phyloP scores from a whole-genome alignment of 148 eudicot genomes.

The Rhododendron vialii region DNA sequence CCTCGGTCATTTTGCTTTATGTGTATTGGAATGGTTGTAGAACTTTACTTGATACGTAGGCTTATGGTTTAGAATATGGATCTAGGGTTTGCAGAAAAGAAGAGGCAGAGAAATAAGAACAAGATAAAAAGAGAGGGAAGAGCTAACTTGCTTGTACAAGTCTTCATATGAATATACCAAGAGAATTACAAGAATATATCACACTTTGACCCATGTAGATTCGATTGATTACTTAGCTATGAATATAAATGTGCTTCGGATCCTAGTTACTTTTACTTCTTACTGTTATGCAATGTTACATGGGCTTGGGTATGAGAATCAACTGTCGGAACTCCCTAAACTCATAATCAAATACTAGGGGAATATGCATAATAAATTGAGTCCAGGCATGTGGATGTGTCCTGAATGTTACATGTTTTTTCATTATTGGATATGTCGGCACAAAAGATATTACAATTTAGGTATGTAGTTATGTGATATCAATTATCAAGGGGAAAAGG shows the following conservation, averaged over 20 bases:
- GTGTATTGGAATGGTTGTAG: neutral
- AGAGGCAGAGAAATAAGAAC: neutral
- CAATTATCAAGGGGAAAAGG: neutral
- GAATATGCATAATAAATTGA: neutral
- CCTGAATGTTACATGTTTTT: neutral
- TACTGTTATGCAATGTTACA: neutral
- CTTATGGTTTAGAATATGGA: neutral
- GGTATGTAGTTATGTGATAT: neutral
- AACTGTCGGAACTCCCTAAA: neutral
- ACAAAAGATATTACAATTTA: neutral
- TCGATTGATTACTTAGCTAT: neutral
- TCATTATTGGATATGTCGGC: neutral
- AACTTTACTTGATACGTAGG: neutral
- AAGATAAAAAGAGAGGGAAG: neutral
- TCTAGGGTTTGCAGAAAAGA: neutral
- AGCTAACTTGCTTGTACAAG: neutral
- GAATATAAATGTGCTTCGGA: neutral
- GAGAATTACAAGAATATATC: neutral
- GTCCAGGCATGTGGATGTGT: neutral
- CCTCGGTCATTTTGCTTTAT: neutral
- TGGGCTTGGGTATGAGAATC: neutral
- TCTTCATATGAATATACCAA: neutral
- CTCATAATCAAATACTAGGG: neutral
- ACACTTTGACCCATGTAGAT: neutral
- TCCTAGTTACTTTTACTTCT: neutral